phyloP scores from a whole-genome alignment of 768 basidiomycete genomes.

The Rhodotorula paludigena region DNA sequence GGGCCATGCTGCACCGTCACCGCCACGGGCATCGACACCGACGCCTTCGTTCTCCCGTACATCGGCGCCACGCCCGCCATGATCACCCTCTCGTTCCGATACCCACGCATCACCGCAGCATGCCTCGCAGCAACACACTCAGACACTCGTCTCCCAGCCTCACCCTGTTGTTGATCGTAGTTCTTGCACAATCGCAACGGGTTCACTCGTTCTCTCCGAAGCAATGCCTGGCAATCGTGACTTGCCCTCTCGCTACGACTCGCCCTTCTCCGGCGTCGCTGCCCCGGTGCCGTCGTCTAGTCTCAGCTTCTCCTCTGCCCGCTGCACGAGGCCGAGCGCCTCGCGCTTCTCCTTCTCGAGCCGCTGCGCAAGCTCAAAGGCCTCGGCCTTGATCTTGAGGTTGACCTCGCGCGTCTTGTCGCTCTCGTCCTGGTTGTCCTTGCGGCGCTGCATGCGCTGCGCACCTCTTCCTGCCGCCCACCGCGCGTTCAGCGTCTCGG shows the following conservation, averaged over 20 bases:
- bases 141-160: no score
- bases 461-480: constrained; percentile 60
- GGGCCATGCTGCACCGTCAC: no score
- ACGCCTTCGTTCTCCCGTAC: no score
- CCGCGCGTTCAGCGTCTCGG: constrained; percentile 69
- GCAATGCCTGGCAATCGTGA: no score
- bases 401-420: constrained; percentile 28
- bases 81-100: no score
- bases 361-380: constrained; percentile 12
- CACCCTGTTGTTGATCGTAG: not conserved
- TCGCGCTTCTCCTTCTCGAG: not conserved
- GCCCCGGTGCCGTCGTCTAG: not conserved
- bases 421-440: constrained; percentile 16
- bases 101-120: no score
- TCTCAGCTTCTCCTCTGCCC: not conserved
- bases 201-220: no score
- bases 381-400: constrained; percentile 30
- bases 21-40: no score
- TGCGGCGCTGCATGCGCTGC: constrained; percentile 33
- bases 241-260: not conserved
- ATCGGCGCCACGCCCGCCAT: no score
- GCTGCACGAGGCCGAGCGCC: not conserved
- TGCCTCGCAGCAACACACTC: no score
- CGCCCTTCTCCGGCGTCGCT: not conserved
- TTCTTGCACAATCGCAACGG: no score